These are phyloP conservation scores for Euphorbia celastroides DNA, from an alignment of 441 rosid species.

Conservation along the genomic window DNA sequence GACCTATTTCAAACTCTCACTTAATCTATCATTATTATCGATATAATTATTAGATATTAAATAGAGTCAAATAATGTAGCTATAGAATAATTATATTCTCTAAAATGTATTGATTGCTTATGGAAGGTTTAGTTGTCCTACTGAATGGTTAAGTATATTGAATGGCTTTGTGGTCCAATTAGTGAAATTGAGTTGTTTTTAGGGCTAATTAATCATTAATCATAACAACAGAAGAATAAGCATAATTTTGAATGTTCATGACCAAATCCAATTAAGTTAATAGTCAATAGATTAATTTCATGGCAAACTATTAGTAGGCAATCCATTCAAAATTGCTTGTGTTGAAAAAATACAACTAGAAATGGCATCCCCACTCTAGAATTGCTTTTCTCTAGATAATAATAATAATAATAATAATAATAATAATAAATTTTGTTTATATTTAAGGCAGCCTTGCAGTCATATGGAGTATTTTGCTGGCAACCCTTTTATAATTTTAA, in stretches of 20 bases:
- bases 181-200: background rate
- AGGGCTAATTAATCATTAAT: background rate
- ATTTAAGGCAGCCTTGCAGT: too few relatives aligned
- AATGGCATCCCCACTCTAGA: background rate
- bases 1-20: background rate
- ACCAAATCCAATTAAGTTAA: background rate
- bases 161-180: slow-evolving; percentile 5
- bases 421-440: background rate
- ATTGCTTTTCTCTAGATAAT: background rate
- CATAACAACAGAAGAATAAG: background rate
- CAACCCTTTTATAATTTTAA: too few relatives aligned
- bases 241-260: background rate
- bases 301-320: background rate
- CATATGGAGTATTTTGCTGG: too few relatives aligned
- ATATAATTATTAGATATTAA: background rate
- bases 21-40: too few relatives aligned
- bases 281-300: background rate
- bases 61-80: background rate
- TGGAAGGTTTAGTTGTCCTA: background rate
- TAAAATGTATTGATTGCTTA: slow-evolving; percentile 1
- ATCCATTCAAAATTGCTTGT: background rate
- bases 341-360: background rate
- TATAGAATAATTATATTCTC: slow-evolving; percentile 7
- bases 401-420: background rate
- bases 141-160: slow-evolving; percentile 2